Base-by-base conservation (phyloP, 352 stramenopile species). In the Elongisporangium senticosum region DNA sequence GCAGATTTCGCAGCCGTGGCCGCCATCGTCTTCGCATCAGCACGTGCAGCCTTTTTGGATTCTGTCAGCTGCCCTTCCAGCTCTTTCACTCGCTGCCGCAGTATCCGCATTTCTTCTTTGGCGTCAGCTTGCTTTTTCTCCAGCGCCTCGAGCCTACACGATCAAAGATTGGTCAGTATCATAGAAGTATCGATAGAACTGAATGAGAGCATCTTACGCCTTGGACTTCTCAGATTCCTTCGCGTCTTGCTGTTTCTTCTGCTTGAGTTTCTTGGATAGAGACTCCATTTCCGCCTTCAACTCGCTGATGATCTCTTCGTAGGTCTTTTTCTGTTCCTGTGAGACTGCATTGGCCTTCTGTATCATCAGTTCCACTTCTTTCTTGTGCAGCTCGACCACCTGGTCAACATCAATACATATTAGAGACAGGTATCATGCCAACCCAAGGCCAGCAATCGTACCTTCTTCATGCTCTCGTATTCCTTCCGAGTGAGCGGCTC, bases 221-320 rank as follows among this genome's bases (percentile, higher is more conserved):
- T 43, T 43, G 33, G 8, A 17, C 33, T 43, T 43, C 5, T 43
- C 33, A 14, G 33, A 14, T 73, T 68, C 48, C 74, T 69, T 51
- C 69, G 68, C 51, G 56, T 64, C 59, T 82, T 77, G 19, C 64
- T 56, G 47, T 10, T 79, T 68, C 53, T 75, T 60, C 50, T 86
- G 71, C 33, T 90, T 73, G 10, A 79, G 53, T 33, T 77, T 74
- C 20, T 74, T 71, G 13, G 80, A 78, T n/a, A 91, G 64, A 57
- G 74, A 70, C 52, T 65, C 68, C 14, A 90, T 58, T 59, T 94
- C 75, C 47, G 71, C 67, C 59, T 89, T 90, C 15, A 94, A 59
- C 62, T 86, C 89, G 43, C 75, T 58, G 26, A 90, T 77, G 21
- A 90, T 67, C 49, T 83, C 76, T 47, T 90, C 77, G 59, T 94